Percentiles rank a stretch among this genome's conserved stretches.
Conservation (phyloP, 768 basidiomycete genomes). For the Xerocomellus chrysenteron region DNA sequence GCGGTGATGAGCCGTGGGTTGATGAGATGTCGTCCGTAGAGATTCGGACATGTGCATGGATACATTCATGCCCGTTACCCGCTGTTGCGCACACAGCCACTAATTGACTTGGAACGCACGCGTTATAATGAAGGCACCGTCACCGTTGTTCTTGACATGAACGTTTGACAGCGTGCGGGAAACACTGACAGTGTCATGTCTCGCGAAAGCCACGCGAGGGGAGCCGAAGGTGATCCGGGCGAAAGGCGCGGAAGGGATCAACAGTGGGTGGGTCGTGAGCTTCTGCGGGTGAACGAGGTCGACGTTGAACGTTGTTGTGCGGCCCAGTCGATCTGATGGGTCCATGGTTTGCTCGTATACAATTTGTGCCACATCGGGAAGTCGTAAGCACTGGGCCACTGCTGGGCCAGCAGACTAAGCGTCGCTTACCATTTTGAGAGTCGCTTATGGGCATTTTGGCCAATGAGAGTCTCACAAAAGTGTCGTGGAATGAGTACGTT, state of each 20-base stretch:
- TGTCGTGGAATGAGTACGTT: too few species aligned
- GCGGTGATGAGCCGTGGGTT: background rate
- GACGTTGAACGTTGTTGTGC: background rate
- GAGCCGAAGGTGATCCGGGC: too few species aligned
- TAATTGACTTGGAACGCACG: background rate
- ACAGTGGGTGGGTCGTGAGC: background rate
- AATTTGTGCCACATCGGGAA: too few species aligned
- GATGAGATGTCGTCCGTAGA: background rate
- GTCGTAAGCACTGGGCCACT: too few species aligned
- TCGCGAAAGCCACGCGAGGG: background rate
- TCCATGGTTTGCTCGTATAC: background rate
- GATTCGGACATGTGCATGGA: background rate
- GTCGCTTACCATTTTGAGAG: too few species aligned
- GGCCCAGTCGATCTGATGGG: background rate
- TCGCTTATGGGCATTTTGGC: too few species aligned
- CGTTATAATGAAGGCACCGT: background rate
- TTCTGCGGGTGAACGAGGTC: background rate
- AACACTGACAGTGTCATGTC: background rate
- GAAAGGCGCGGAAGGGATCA: background rate
- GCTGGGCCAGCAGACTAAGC: too few species aligned
- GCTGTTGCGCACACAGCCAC: background rate
- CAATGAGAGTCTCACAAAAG: too few species aligned
- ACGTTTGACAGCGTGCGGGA: background rate
- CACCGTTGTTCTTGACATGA: background rate
- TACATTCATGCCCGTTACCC: background rate